Evolutionary conservation across 768 basidiomycete species (phyloP).

Genomic region (Sarcomyxa edulis): DNA sequence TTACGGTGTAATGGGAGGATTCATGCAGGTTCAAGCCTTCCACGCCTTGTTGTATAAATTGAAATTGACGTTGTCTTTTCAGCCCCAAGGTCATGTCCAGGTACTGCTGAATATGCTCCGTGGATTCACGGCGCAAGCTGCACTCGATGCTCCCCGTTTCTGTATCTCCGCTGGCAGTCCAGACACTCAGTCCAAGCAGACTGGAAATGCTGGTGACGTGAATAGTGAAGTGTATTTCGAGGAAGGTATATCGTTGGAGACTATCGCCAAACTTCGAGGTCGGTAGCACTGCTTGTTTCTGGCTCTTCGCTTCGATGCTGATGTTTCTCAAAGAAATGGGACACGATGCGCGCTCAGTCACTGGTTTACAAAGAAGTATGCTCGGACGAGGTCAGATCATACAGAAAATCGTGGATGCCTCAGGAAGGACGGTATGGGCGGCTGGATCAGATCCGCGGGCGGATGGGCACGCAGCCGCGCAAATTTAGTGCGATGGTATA

Average conservation of each 20-base stretch:
- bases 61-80: not conserved
- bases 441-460: constrained; percentile 88
- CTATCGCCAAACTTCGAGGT: constrained; percentile 67
- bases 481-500: constrained; percentile 47
- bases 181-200: constrained; percentile 41
- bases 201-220: constrained; percentile 54
- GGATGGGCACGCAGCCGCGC: constrained; percentile 84
- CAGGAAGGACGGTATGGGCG: constrained; percentile 84
- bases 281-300: constrained; percentile 12
- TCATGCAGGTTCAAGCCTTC: constrained; percentile 59
- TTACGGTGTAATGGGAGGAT: constrained; percentile 91
- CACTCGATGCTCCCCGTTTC: constrained; percentile 92
- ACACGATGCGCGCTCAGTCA: constrained; percentile 66
- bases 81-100: constrained; percentile 97
- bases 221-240: constrained; percentile 90
- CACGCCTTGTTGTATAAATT: not conserved
- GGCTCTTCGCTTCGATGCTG: constrained; percentile 5
- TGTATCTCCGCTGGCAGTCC: constrained; percentile 88
- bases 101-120: constrained; percentile 87
- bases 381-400: constrained; percentile 90
- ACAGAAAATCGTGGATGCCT: constrained; percentile 63
- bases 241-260: constrained; percentile 64
- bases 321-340: constrained; percentile 67
- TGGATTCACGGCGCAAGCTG: constrained; percentile 83
- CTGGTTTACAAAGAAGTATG: constrained; percentile 55